Percentiles rank a stretch among this genome's conserved stretches.
phyloP scores from a whole-genome alignment of 352 stramenopile species.

The Elongisporangium undulatum region DNA sequence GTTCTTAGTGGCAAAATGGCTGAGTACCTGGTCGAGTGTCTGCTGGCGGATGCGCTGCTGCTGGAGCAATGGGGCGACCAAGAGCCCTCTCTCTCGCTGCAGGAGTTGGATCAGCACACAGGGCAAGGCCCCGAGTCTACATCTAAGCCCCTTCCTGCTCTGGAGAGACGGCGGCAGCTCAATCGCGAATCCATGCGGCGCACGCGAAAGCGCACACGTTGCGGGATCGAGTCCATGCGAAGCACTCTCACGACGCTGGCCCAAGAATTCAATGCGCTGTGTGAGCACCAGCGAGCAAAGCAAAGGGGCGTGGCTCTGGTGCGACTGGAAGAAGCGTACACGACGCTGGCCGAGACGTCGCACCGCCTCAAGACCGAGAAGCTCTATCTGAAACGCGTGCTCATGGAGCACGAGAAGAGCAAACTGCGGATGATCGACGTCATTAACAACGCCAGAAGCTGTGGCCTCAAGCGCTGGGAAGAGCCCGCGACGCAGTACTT shows the following conservation, averaged over 20 bases:
- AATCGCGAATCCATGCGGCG: background rate
- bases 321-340: background rate
- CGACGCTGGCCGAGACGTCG: background rate
- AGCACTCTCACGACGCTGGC: background rate
- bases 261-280: background rate
- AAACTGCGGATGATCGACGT: background rate
- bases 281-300: background rate
- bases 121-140: too few species aligned
- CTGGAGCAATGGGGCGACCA: background rate
- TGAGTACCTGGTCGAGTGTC: background rate
- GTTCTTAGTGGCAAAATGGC: background rate
- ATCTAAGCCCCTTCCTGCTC: too few species aligned
- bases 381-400: background rate
- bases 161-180: background rate
- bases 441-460: background rate
- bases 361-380: background rate
- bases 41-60: background rate
- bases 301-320: background rate
- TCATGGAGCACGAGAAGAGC: background rate
- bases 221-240: background rate
- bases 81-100: background rate
- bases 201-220: background rate
- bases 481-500: background rate
- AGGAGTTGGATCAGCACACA: too few species aligned
- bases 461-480: background rate